Base-by-base conservation (phyloP, 2,329 filamentous ascomycete genomes). In the Corinectria fuckeliana region DNA sequence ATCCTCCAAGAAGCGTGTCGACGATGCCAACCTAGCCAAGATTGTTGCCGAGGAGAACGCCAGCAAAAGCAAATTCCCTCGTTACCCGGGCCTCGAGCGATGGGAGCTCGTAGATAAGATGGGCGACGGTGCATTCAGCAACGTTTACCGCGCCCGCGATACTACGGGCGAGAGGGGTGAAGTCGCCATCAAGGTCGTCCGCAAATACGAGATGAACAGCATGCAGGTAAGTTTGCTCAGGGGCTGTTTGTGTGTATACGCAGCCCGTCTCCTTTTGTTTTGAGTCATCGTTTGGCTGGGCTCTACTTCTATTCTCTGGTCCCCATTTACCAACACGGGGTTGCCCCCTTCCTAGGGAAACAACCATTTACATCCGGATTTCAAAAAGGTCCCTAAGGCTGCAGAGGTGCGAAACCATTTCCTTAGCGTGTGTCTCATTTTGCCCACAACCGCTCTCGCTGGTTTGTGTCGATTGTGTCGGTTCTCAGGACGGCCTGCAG, bases 141-240 rank as follows among this genome's bases (percentile, higher is more conserved):
- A 98, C 72, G 95, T 99, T 65, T 99, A 98, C 78, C 89, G 92
- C 36, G 95, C 95, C 34, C 86, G 84, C 67, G 95, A 99, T 75
- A 75, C 80, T 44, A 84, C 88, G 5, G 90, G 91, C 38, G 82
- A 88, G 63, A 85, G 86, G 63, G 88, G 86, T 66, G 90, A 98
- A 74, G 93, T 95, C 30, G 95, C 94, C 69, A 98, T 99, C 84
- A 99, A 99, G 78, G 95, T 99, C 50, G 95, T 99, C 65, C 91
- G 95, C 73, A 98, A 98, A 80, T 98, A 92, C 76, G 95, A 99
- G 80, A 97, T 99, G 92, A 98, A 97, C 80, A 93, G 89, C 67
- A 93, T 90, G 82, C 95, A 98, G 92, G 95, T 99, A 86, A 86
- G 93, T 90, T 71, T 58, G 45, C 50, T 25, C 61, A 61, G 65